Evolutionary conservation across 2,329 filamentous ascomycete species (phyloP), one percentile per base, ranked within the genome.

Genomic region (Pseudogymnoascus sp.): DNA sequence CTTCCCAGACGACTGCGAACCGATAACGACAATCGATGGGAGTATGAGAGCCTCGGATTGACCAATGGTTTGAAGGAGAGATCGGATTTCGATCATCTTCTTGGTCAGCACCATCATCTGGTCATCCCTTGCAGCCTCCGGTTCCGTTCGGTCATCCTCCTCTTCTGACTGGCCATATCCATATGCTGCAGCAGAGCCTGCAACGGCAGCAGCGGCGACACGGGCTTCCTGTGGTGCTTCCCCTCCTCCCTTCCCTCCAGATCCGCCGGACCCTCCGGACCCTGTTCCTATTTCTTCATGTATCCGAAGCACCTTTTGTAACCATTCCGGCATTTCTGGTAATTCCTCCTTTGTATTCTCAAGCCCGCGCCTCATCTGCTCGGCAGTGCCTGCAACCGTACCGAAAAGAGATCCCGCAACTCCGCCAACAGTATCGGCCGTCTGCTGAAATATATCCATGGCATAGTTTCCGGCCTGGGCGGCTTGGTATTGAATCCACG

Each of bases 61-160:
- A 35, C 92, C 95, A 54, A 99, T 89, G 26, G 87, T 90, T 71
- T 95, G 89, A 24, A 99, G 80, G 62, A 99, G 90, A 67, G 87
- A 92, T 67, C 95, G 83, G 62, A 99, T 97, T 78, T 99, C 94
- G 70, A 99, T 99, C 94, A 99, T 99, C 77, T 97, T 97, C 78
- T 94, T 93, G 1, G 95, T 99, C 70, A 99, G 79, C 67, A 97
- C 81, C 94, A 99, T 99, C 93, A 99, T 99, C 75, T 99, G 94
- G 72, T 99, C 94, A 70, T 99, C 94, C 69, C 86, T 85, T 15
- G 91, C 90, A 58, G 82, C 80, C 70, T 89, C 85, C 61, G 87
- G 84, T 17, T 77, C 79, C 7, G 80, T 78, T 61, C 85, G 79
- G 4, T 79, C 74, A 65, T 87, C 84, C 36, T 93, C 84, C 36